Percentiles rank a stretch among this genome's conserved stretches.
These are phyloP conservation scores for Colletotrichum gigasporum DNA, from an alignment of 2,329 filamentous ascomycete genomes.

Conservation along the genomic window DNA sequence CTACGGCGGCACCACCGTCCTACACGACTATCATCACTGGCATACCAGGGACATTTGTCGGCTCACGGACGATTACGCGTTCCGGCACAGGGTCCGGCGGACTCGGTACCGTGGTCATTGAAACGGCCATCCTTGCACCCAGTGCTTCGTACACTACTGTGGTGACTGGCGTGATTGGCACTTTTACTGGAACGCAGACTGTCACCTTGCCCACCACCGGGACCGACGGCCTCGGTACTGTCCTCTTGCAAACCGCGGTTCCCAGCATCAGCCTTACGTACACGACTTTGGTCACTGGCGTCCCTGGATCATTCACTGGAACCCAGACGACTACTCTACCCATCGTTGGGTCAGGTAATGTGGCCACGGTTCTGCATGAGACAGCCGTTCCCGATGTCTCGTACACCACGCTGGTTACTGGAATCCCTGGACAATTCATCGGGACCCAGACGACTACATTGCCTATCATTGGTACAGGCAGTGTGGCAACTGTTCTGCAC, in stretches of 20 bases:
- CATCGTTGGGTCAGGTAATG: too few species aligned
- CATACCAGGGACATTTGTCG: background rate
- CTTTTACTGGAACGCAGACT: background rate
- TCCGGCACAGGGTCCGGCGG: too few species aligned
- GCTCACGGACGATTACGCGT: too few species aligned
- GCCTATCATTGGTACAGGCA: background rate
- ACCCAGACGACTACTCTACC: background rate
- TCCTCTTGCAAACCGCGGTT: background rate
- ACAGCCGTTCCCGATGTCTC: background rate
- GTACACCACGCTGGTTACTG: slow-evolving; percentile 1
- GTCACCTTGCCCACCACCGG: background rate
- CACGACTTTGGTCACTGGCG: background rate
- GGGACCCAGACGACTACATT: slow-evolving; percentile 1
- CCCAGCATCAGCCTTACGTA: too few species aligned
- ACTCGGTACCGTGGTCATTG: too few species aligned
- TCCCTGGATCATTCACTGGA: background rate
- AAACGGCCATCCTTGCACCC: too few species aligned
- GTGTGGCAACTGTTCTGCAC: background rate
- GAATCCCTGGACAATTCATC: background rate
- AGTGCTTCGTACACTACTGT: background rate
- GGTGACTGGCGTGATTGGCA: background rate
- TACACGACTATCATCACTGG: background rate
- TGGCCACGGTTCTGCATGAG: background rate
- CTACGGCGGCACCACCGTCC: background rate
- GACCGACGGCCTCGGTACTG: background rate